A percentile compares a stretch with the other conserved stretches of the same genome.
Conservation (phyloP, 306 rosid genomes). For the Benincasa hispida region DNA sequence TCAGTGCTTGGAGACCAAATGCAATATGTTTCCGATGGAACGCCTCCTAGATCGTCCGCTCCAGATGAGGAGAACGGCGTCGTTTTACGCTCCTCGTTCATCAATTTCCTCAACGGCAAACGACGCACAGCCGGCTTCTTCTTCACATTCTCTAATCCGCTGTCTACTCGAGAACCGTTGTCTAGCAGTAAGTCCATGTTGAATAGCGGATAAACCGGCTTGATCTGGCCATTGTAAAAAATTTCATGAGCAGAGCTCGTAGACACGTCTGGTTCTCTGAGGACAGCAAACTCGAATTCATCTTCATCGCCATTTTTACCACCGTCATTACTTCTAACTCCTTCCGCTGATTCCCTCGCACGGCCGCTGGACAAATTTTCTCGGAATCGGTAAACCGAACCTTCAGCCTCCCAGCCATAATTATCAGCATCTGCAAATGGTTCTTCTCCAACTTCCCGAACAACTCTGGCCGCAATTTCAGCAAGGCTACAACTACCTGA, state of each 20-base stretch:
- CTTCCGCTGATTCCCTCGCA: neutral
- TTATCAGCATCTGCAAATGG: constrained; percentile 14
- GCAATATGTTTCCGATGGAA: constrained; percentile 41
- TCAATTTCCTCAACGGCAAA: constrained; percentile 44
- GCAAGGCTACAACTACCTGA: constrained; percentile 29
- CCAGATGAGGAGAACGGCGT: constrained; percentile 54
- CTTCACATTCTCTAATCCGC: neutral
- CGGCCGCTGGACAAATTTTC: neutral
- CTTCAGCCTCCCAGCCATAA: constrained; percentile 3
- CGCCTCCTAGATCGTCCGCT: constrained; percentile 38
- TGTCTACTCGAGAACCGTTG: neutral
- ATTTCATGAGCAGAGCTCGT: constrained; percentile 74
- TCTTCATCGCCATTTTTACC: constrained; percentile 2
- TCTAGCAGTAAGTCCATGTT: constrained; percentile 21
- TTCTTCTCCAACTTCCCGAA: constrained; percentile 31
- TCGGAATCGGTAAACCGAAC: neutral
- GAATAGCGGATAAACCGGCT: constrained; percentile 50
- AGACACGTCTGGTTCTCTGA: constrained; percentile 23
- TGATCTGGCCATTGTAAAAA: constrained; percentile 73
- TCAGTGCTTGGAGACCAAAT: constrained; percentile 46
- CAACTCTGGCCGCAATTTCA: constrained; percentile 67
- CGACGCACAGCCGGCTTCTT: constrained; percentile 21
- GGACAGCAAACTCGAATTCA: constrained; percentile 51
- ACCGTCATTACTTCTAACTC: neutral
- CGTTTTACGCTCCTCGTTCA: constrained; percentile 56